Base-by-base conservation (phyloP, 257 asterid genomes). In the Capsicum rhomboideum region DNA sequence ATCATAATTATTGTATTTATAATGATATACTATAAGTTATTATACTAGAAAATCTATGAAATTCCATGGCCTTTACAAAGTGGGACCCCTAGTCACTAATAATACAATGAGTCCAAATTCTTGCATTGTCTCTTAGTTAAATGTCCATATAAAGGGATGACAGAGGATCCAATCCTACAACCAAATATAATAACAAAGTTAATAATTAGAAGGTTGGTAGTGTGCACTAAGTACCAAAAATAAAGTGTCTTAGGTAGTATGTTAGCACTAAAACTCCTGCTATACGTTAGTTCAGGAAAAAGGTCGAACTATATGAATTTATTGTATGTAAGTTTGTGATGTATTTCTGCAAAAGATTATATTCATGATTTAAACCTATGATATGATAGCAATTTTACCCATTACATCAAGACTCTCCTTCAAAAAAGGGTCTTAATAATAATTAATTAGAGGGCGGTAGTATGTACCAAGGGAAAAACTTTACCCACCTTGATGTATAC, bases 131-230 rank as follows among this genome's bases (percentile, higher is more conserved):
- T 34, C 78, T 68, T 68, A 68, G 78, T 68, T 34, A 68, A 68
- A 34, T 68, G 78, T 68, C 78, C 49, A 34, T 68, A 34, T n/a
- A 68, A 68, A 68, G 28, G 75, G 42, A 42, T 59, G 74, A 80
- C 83, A 80, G 83, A 80, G 83, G 83, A 80, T 80, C 83, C 83
- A 56, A 80, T 80, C 83, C 83, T 37, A 80, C 28, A 37, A 40
- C 21, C 9, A 20, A 55, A 34, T 40, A 40, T 6, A 40, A 40
- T 74, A 55, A 56, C 83, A 80, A 58, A 80, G 55, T 80, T 80
- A 34, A 80, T 80, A 80, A 58, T 59, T 40, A 55, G 83, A 23
- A 44, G 80, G 6, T 58, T n/a, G 58, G 40, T 72, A 31, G 29
- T 18, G 16, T 17, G 23, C 26, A 75, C 31, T 13, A 23, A 59